phyloP scores from a whole-genome alignment of 2,329 filamentous ascomycete genomes.

The Colletotrichum australisinense region DNA sequence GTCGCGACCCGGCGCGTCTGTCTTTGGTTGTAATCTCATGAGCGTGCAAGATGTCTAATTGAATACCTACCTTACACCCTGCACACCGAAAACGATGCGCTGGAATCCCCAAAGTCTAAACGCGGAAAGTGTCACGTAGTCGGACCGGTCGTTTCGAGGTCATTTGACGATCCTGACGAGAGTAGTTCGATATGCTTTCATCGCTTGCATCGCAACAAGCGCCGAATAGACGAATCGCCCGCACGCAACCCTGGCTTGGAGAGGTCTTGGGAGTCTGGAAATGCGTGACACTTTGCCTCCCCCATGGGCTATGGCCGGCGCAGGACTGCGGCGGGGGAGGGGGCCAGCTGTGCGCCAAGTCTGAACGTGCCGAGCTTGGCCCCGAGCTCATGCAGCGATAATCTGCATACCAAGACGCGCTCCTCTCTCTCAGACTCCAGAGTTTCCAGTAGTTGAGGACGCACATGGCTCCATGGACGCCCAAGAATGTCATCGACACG shows the following conservation, averaged over 20 bases:
- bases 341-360: conserved; percentile 27
- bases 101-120: neutral
- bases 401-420: conserved; percentile 23
- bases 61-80: neutral
- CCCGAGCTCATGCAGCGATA: conserved; percentile 30
- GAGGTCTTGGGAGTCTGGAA: neutral
- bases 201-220: neutral
- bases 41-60: neutral
- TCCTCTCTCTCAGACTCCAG: neutral
- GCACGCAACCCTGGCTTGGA: neutral
- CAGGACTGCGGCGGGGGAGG: conserved; percentile 17
- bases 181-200: neutral
- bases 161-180: neutral
- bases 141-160: neutral
- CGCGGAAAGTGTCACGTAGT: neutral
- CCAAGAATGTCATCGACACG: neutral
- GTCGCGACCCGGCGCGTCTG: neutral
- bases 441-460: neutral
- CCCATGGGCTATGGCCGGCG: neutral
- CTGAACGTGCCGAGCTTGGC: conserved; percentile 34
- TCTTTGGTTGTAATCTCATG: neutral
- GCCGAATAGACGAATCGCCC: neutral
- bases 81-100: neutral
- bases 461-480: neutral
- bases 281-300: neutral